phyloP scores from a whole-genome alignment of 1,139 yeast species.

The Candida albicans region DNA sequence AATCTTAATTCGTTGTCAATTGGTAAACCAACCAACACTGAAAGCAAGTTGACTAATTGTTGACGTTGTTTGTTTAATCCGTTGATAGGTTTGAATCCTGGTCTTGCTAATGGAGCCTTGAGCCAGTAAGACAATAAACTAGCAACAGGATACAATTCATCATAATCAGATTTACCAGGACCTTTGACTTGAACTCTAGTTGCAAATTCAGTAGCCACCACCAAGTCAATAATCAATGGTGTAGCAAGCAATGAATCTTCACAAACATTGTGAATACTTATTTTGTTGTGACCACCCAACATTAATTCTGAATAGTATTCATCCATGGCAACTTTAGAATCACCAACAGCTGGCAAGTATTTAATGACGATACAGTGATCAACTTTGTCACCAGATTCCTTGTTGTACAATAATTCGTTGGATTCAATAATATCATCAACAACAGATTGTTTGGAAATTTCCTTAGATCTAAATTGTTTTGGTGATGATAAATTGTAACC shows the following conservation, averaged over 20 bases:
- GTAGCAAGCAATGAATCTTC: constrained; percentile 95
- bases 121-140: constrained; percentile 93
- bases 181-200: constrained; percentile 81
- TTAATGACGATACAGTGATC: constrained; percentile 97
- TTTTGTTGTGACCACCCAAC: constrained; percentile 97
- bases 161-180: constrained; percentile 44
- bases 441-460: constrained; percentile 88
- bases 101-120: constrained; percentile 92
- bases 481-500: constrained; percentile 92
- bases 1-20: background rate
- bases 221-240: constrained; percentile 89
- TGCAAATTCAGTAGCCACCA: constrained; percentile 85
- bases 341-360: constrained; percentile 92
- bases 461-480: constrained; percentile 91
- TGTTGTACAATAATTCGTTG: constrained; percentile 81
- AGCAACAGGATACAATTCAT: constrained; percentile 79
- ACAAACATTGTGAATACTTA: constrained; percentile 91
- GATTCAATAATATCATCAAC: constrained; percentile 94
- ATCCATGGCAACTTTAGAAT: constrained; percentile 97
- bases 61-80: constrained; percentile 94
- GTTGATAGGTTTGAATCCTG: constrained; percentile 87
- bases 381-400: constrained; percentile 72
- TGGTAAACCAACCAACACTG: constrained; percentile 3
- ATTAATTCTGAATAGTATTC: constrained; percentile 94
- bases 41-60: constrained; percentile 7